These are phyloP conservation scores for Aspergillus taichungensis DNA, from an alignment of 495 filamentous ascomycete genomes.

Conservation along the genomic window DNA sequence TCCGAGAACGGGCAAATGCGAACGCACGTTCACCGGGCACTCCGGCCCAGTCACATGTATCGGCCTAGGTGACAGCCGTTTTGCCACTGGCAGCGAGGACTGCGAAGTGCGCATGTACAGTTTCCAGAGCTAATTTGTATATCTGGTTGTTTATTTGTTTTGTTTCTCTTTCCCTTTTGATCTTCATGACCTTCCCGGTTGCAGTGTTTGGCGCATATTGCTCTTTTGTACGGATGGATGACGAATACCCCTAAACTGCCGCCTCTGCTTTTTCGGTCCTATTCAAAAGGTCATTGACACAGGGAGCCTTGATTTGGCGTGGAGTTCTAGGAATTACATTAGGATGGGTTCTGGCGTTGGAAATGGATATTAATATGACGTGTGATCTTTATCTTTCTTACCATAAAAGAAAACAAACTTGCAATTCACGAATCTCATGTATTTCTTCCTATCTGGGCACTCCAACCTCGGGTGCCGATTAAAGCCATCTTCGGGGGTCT, in stretches of 20 bases:
- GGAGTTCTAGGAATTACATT: no score
- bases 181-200: background rate
- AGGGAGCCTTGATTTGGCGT: background rate
- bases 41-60: slow-evolving; percentile 86
- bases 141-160: slow-evolving; percentile 1
- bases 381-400: no score
- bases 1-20: slow-evolving; percentile 78
- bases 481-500: no score
- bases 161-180: slow-evolving; percentile 2
- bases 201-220: background rate
- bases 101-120: slow-evolving; percentile 81
- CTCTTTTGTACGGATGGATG: slow-evolving; percentile 6
- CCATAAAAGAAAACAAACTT: no score
- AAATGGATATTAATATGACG: no score
- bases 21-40: slow-evolving; percentile 85
- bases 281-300: background rate
- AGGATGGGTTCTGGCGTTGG: background rate
- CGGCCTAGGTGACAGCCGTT: slow-evolving; percentile 74
- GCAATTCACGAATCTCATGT: no score
- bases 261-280: background rate
- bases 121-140: slow-evolving; percentile 47
- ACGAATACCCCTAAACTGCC: slow-evolving; percentile 7
- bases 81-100: slow-evolving; percentile 89
- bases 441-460: no score
- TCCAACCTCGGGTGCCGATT: no score